Conservation (phyloP, 106 monocot species). For the Agapanthus africanus region DNA sequence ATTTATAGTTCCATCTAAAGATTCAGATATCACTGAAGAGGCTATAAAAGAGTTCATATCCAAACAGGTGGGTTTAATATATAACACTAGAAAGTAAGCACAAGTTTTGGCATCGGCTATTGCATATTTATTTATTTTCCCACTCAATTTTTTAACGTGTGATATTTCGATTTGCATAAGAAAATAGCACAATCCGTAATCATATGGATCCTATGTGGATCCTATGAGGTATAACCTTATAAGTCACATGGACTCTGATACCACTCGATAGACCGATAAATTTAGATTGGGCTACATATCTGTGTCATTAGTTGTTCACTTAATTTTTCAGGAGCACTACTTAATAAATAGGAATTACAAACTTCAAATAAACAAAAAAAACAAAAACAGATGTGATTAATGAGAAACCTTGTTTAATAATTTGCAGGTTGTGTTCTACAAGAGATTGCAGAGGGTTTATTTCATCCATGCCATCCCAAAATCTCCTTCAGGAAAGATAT, state of each 20-base stretch:
- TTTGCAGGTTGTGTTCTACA: conserved; percentile 66
- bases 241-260: too few relatives aligned
- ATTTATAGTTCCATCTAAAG: conserved; percentile 54
- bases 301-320: too few relatives aligned
- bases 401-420: background rate
- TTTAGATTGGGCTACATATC: too few relatives aligned
- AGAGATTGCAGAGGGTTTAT: conserved; percentile 57
- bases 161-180: too few relatives aligned
- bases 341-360: background rate
- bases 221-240: too few relatives aligned
- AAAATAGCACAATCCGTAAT: too few relatives aligned
- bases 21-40: conserved; percentile 54
- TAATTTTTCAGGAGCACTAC: background rate
- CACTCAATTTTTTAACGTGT: too few relatives aligned
- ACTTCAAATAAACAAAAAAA: too few relatives aligned
- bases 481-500: conserved; percentile 53
- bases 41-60: conserved; percentile 72
- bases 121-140: too few relatives aligned
- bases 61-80: conserved; percentile 73
- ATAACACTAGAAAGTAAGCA: background rate
- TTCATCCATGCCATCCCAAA: conserved; percentile 58
- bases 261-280: too few relatives aligned
- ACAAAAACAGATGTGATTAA: background rate
- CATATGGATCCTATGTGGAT: too few relatives aligned
- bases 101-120: too few relatives aligned